Percentiles rank a stretch among this genome's conserved stretches.
Evolutionary conservation across 208 protist species (phyloP).

Genomic region (Sergeia podlipaevii): DNA sequence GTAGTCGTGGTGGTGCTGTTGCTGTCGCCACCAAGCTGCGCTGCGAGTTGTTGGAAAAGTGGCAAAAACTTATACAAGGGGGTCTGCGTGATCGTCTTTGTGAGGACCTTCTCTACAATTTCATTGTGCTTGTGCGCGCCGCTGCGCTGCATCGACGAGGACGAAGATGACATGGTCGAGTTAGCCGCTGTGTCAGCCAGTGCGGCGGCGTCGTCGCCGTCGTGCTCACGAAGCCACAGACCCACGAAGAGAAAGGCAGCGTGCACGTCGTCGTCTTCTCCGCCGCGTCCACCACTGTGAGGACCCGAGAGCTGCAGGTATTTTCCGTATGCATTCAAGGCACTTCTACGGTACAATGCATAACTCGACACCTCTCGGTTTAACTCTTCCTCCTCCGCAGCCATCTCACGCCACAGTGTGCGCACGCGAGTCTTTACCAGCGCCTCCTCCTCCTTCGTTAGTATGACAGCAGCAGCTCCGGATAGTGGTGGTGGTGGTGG

Average conservation of each 20-base stretch:
- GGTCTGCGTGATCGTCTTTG: constrained; percentile 41
- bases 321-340: constrained; percentile 66
- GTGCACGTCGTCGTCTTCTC: constrained; percentile 36
- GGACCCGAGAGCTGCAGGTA: constrained; percentile 40
- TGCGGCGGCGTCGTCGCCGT: not conserved
- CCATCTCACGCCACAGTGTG: constrained; percentile 40
- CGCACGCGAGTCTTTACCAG: constrained; percentile 47
- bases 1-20: constrained; percentile 3
- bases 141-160: not conserved
- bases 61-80: constrained; percentile 59
- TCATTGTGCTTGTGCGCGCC: not conserved
- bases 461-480: not conserved
- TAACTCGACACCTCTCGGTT: constrained; percentile 34
- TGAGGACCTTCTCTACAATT: constrained; percentile 32
- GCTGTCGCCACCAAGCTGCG: constrained; percentile 44
- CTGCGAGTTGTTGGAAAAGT: constrained; percentile 58
- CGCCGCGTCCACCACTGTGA: not conserved
- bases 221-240: constrained; percentile 53
- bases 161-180: no score
- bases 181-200: not conserved
- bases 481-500: not conserved
- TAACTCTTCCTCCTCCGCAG: constrained; percentile 51
- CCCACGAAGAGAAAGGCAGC: constrained; percentile 79
- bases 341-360: constrained; percentile 67
- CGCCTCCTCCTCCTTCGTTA: constrained; percentile 36